Evolutionary conservation across 73 alveolate genomes (phyloP).

Genomic region (Halteria grandinella): DNA sequence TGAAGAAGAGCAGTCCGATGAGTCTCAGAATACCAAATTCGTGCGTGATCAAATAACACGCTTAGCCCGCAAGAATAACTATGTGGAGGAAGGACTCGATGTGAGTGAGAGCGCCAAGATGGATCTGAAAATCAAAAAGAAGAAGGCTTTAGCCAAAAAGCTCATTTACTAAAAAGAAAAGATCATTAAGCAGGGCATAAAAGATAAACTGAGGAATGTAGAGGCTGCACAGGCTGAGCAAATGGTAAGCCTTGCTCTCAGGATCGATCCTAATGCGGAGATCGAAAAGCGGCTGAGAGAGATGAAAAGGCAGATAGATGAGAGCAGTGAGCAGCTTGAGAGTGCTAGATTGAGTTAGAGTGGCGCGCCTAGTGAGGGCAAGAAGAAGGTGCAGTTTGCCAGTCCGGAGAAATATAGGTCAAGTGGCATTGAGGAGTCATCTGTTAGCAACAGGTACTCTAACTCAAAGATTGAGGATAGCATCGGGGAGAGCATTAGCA

Average conservation of each 20-base stretch:
- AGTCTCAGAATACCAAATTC: no score
- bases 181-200: slow-evolving; percentile 41
- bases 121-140: slow-evolving; percentile 17
- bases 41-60: no score
- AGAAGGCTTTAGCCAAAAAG: slow-evolving; percentile 11
- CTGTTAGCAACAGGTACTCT: neutral
- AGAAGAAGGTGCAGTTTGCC: slow-evolving; percentile 34
- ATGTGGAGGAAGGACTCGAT: neutral
- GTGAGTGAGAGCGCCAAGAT: no score
- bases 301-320: slow-evolving; percentile 12
- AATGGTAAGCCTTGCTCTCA: slow-evolving; percentile 31
- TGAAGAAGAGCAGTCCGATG: no score
- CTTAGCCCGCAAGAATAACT: neutral
- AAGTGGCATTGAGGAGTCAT: neutral
- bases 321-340: slow-evolving; percentile 16
- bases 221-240: slow-evolving; percentile 10
- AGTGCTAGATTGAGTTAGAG: slow-evolving; percentile 46
- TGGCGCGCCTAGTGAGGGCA: slow-evolving; percentile 22
- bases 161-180: slow-evolving; percentile 28
- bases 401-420: slow-evolving; percentile 39
- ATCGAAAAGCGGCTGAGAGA: slow-evolving; percentile 21
- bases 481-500: slow-evolving; percentile 33
- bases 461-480: slow-evolving; percentile 18
- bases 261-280: slow-evolving; percentile 14
- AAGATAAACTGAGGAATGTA: slow-evolving; percentile 10